These are phyloP conservation scores for Candida jianshihensis DNA, from an alignment of 805 yeast species.

Conservation along the genomic window DNA sequence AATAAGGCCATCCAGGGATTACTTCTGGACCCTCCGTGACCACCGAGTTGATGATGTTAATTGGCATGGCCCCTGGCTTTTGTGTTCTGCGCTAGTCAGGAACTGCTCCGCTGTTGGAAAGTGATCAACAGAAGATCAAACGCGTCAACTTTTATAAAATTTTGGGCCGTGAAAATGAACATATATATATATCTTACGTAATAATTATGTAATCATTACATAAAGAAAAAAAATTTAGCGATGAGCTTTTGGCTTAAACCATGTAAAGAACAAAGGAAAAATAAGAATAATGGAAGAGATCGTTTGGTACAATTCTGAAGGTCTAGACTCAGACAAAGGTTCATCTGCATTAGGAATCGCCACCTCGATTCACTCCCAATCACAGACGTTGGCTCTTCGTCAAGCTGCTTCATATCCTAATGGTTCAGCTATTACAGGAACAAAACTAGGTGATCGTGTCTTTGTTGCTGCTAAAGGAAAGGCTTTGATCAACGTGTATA, in stretches of 20 bases:
- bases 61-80: constrained; percentile 52
- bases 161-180: too few relatives aligned
- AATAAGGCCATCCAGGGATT: constrained; percentile 66
- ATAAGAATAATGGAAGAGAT: constrained; percentile 48
- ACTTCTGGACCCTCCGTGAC: constrained; percentile 64
- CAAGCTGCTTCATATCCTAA: constrained; percentile 39
- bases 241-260: too few relatives aligned
- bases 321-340: constrained; percentile 37
- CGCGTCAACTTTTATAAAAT: too few relatives aligned
- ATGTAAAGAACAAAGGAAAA: too few relatives aligned
- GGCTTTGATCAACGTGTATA: constrained; percentile 69
- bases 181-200: too few relatives aligned
- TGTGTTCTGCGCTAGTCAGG: neutral
- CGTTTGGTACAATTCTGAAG: constrained; percentile 39
- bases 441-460: constrained; percentile 25
- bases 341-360: constrained; percentile 35
- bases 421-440: constrained; percentile 47
- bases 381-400: constrained; percentile 36
- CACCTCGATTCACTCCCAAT: constrained; percentile 36
- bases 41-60: constrained; percentile 69
- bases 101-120: too few relatives aligned
- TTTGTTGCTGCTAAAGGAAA: constrained; percentile 63
- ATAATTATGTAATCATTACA: neutral
- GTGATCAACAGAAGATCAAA: too few relatives aligned
- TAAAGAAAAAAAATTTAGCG: neutral